Evolutionary conservation across 768 basidiomycete species (phyloP), one percentile per base, ranked within the genome.

Genomic region (Trametes villosa): DNA sequence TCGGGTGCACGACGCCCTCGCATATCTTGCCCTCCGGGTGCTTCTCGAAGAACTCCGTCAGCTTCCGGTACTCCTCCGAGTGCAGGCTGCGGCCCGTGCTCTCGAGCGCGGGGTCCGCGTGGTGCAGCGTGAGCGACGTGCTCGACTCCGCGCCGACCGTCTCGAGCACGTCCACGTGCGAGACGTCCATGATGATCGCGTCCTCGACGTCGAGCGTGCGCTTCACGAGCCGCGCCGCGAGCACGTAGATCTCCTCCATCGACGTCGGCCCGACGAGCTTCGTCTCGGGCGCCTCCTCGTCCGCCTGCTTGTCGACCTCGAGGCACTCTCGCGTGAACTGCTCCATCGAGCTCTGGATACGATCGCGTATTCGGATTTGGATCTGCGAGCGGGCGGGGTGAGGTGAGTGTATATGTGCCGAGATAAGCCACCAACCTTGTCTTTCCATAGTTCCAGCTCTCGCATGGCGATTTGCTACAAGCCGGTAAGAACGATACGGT

Each of bases 321-420:
- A 98, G 82, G 68, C 93, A 96, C 73, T 98, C 95, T 22, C 96
- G 86, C 52, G 92, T 96, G 71, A 98, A 97, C 65, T 92, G 86
- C 71, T 98, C 95, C 95, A 98, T 96, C 86, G 96, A 96, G 60
- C 79, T 92, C 68, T 98, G 96, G 30, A 97, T 96, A 45, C 88
- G 86, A 67, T 96, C 95, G 46, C 95, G 85, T 65, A 96, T 89
- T 34, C 93, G 83, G 17, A 96, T 78, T 76, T 96, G 95, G 52
- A 96, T 94, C 91, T 91, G 62, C 15, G 13, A 24, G 34, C 38
- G 46, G 53, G 29, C 29, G 18, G 51, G 17, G 24, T 26, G 54
- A 18, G 30, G 18, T 26, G 20, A 38, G 36, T 22, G 40, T 12
- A 36, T 20, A 33, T 4, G 38, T 18, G n/a, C 3, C 12, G 18